Percentiles rank a stretch among this genome's conserved stretches.
Evolutionary conservation across 2,329 filamentous ascomycete genomes (phyloP).

Genomic region (Verticillium klebahnii): DNA sequence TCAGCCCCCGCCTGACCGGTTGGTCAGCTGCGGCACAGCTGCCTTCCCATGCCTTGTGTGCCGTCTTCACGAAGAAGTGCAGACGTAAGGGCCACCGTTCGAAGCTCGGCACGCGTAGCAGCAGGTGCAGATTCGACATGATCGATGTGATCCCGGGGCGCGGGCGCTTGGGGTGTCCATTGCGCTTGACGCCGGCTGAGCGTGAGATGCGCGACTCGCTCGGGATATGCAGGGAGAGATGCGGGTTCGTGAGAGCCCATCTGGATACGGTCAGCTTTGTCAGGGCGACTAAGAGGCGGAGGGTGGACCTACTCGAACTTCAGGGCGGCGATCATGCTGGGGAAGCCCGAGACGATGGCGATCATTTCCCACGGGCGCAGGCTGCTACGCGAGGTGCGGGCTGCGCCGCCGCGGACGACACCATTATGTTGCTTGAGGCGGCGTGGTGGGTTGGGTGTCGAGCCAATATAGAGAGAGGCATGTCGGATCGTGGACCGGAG

Average conservation of each 20-base stretch:
- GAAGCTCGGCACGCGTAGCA: slow-evolving; percentile 78
- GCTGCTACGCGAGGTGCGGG: slow-evolving; percentile 61
- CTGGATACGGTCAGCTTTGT: slow-evolving; percentile 33
- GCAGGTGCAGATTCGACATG: slow-evolving; percentile 74
- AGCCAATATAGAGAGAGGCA: slow-evolving; percentile 79
- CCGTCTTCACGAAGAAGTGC: slow-evolving; percentile 71
- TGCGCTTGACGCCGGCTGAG: slow-evolving; percentile 45
- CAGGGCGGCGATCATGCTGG: slow-evolving; percentile 77
- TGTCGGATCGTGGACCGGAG: slow-evolving; percentile 75
- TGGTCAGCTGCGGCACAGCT: slow-evolving; percentile 48
- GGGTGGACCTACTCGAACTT: slow-evolving; percentile 72
- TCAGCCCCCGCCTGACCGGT: slow-evolving; percentile 41
- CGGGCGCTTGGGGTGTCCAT: slow-evolving; percentile 53
- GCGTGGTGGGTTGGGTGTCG: slow-evolving; percentile 81
- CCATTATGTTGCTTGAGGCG: slow-evolving; percentile 93
- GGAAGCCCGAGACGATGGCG: slow-evolving; percentile 81
- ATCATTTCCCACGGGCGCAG: slow-evolving; percentile 91
- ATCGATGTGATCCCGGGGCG: slow-evolving; percentile 59
- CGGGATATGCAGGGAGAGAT: slow-evolving; percentile 74
- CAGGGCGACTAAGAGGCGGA: background rate
- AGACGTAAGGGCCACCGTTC: slow-evolving; percentile 75
- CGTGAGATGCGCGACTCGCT: slow-evolving; percentile 53
- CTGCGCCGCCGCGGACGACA: slow-evolving; percentile 72
- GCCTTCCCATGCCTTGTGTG: slow-evolving; percentile 62
- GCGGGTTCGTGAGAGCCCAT: slow-evolving; percentile 89